These are phyloP conservation scores for Dipsacomyces acuminosporus DNA, from an alignment of 371 early-diverging fungal genomes.

Conservation along the genomic window DNA sequence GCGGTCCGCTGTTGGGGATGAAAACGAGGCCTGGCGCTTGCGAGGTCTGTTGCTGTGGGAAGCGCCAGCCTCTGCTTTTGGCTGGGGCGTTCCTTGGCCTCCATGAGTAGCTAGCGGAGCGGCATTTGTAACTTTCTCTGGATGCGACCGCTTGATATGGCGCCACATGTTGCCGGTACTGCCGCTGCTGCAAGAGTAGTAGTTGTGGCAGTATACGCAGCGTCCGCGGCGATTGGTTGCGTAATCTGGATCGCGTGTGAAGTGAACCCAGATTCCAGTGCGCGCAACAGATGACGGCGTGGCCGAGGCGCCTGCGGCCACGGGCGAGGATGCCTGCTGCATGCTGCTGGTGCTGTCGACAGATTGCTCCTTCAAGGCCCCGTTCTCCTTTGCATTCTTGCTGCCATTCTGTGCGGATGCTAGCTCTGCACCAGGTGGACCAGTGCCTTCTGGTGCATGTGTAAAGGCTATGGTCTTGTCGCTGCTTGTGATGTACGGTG, in stretches of 20 bases:
- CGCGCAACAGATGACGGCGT: slow-evolving; percentile 37
- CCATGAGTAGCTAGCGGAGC: slow-evolving; percentile 43
- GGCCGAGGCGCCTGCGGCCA: slow-evolving; percentile 9
- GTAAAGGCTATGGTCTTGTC: too few relatives aligned
- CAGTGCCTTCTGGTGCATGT: too few relatives aligned
- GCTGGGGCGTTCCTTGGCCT: slow-evolving; percentile 15
- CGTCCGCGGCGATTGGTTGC: slow-evolving; percentile 47
- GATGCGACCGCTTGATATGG: slow-evolving; percentile 46
- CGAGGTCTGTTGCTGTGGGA: slow-evolving; percentile 22
- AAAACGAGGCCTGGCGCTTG: slow-evolving; percentile 43
- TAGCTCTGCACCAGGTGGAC: too few relatives aligned
- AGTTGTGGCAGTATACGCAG: slow-evolving; percentile 48
- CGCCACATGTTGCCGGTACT: slow-evolving; percentile 49
- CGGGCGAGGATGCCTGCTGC: slow-evolving; percentile 29
- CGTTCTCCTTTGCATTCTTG: too few relatives aligned
- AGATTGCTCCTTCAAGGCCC: slow-evolving; percentile 31
- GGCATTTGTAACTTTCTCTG: slow-evolving; percentile 35
- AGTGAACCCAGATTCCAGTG: slow-evolving; percentile 46
- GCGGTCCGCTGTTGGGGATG: slow-evolving; percentile 29
- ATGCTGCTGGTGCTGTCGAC: slow-evolving; percentile 27
- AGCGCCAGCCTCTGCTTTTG: slow-evolving; percentile 3
- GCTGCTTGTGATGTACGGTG: too few relatives aligned
- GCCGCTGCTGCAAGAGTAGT: slow-evolving; percentile 47
- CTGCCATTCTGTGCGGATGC: too few relatives aligned
- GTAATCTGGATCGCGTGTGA: slow-evolving; percentile 44